Evolutionary conservation across 345 rosid species (phyloP), one percentile per base, ranked within the genome.

Genomic region (Eucalyptus virginea): DNA sequence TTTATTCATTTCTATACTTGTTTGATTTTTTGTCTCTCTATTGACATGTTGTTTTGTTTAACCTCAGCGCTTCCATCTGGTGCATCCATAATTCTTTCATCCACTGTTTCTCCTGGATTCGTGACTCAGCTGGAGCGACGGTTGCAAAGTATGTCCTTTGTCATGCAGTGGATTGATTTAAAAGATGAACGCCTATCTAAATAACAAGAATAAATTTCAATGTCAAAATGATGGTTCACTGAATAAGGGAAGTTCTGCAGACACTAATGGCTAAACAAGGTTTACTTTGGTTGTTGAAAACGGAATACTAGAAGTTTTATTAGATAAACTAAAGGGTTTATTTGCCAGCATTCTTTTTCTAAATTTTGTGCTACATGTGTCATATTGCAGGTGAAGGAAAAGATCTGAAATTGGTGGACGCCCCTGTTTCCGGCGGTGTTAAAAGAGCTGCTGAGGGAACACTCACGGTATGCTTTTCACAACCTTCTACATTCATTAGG

Each of bases 381-480:
- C 72, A 91, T 92, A 51, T 92, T 83, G 48, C 89, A 96, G 98
- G 87, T 93, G 97, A 94, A 88, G 97, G 95, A 88, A 96, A 94
- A 90, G 93, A 93, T 93, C 91, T 98, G 93, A 97, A 95, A 93
- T 91, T 98, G 94, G 98, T 98, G 91, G 98, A 98, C 92, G 98
- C 99, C 91, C 99, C 99, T 90, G 99, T 98, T 92, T 98, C 99
- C 88, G 99, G 99, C 88, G 99, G 99, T 90, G 99, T 96, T 80
- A 96, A 96, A 94, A 94, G 94, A 93, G 99, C 99, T 52, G 89
- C 97, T 80, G 92, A 88, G 91, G 99, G 99, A 92, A 96, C 97
- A 89, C 96, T 98, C 89, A 95, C 99, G 94, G 99, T 96, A 90
- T 58, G 95, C 81, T 87, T 88, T 69, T 72, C 81, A 50, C 72